Evolutionary conservation across 306 rosid species (phyloP), one percentile per base, ranked within the genome.

Genomic region (Bauhinia variegata): DNA sequence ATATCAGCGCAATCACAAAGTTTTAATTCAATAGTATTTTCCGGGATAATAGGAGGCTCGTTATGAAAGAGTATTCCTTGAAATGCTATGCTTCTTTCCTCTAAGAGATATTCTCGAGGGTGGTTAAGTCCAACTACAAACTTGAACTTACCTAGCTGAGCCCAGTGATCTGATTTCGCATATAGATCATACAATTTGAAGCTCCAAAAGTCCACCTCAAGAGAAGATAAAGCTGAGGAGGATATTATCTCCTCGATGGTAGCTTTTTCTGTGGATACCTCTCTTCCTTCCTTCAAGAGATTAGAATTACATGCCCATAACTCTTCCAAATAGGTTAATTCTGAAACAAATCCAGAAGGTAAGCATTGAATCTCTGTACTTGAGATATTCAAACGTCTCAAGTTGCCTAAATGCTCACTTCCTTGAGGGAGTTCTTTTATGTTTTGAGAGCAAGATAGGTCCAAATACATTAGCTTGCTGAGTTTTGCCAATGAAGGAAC

Each of bases 1-100:
- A 50, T 41, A 60, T 60, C 68, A 17, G 39, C 19, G 11, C 54
- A 71, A 41, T 71, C 61, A 71, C n/a, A 37, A 7, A 71, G 38
- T 36, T 38, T 60, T 34, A 60, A 39, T 54, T 60, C 76, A 31
- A 46, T 11, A 11, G 69, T 61, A 30, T 39, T 51, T 32, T 23
- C 43, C 28, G 75, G 62, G 63, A 13, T 14, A 60, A 49, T 4
- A 11, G 52, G 17, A 15, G 6, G 37, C 13, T 23, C 36, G 28
- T 50, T 11, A 33, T 10, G 4, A 17, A 71, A 5, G 9, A 17
- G 5, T 38, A 38, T 28, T 11, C 61, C 51, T 1, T 23, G 43
- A 60, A 71, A 50, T 11, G 61, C 37, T 43, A 60, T 44, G 8
- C 62, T 38, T 13, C 69, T 43, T 46, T 33, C 38, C 56, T 69